Conservation (phyloP, 768 basidiomycete genomes). For the Russula dissimulans region DNA sequence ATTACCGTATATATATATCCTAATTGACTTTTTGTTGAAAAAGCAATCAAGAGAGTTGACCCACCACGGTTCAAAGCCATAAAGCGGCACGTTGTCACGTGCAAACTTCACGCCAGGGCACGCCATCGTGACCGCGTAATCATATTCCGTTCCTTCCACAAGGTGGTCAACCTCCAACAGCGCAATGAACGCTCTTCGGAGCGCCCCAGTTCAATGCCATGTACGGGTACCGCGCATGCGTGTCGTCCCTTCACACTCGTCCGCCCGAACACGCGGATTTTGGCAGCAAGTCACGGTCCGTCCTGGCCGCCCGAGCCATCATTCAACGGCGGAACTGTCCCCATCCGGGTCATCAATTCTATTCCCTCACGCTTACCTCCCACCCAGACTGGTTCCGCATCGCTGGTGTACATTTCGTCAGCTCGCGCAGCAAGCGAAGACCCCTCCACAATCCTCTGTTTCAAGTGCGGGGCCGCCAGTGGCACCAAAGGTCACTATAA, state of each 20-base stretch:
- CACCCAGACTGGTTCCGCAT: background rate
- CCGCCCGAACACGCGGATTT: background rate
- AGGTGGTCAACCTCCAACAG: no score
- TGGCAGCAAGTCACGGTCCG: slow-evolving; percentile 1
- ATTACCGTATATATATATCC: no score
- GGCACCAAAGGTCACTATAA: background rate
- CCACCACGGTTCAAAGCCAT: no score
- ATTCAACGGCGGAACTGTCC: background rate
- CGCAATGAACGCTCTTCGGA: slow-evolving; percentile 3
- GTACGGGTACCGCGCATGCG: background rate
- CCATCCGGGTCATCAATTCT: background rate
- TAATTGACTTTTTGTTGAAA: no score
- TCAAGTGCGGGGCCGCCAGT: background rate
- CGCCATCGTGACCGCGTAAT: no score
- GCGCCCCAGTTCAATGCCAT: background rate
- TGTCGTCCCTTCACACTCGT: background rate
- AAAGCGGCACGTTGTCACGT: no score
- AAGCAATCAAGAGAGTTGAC: no score
- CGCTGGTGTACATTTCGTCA: background rate
- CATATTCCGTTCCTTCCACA: no score
- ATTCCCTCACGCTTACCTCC: background rate
- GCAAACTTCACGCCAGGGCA: no score
- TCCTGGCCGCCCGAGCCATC: background rate
- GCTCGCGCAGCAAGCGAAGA: slow-evolving; percentile 3
- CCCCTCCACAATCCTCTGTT: background rate